Evolutionary conservation across 805 yeast genomes (phyloP), one percentile per base, ranked within the genome.

Genomic region (Starmerella khaoyaiensis): DNA sequence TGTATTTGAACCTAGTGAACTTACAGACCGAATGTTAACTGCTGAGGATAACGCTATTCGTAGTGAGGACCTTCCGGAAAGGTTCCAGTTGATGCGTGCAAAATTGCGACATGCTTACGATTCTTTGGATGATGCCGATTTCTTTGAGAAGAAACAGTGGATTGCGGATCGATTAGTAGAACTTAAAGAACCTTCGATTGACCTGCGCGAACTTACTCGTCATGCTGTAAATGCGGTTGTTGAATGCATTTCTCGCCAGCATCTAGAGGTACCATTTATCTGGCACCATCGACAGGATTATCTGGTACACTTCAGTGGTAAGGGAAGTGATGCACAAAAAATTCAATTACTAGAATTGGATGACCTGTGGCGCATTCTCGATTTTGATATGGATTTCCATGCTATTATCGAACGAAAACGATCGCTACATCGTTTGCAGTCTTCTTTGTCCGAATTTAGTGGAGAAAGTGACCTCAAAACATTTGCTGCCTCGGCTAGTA

Each of bases 211-310:
- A 52, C 60, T 52, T 12, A 79, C 83, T 58, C 65, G 65, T 39
- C 69, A 65, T 26, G 77, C 94, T 1, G 80, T 90, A 5, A 71
- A 73, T 10, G 51, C 74, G 70, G 58, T 81, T 68, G 31, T 76
- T 71, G 51, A 80, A 67, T 53, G 84, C 74, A 63, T 90, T 21
- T 67, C 84, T 11, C 74, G 72, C 49, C 93, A 86, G 33, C 68
- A 76, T 41, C 68, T 79, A 46, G 98, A 90, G 56, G 94, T 87
- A 4, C 97, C 98, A 9, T 81, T 84, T 51, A 84, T 90, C 43
- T 84, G 94, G 80, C 79, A 84, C 19, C 94, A 84, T 55, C 79
- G 97, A 57, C 80, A 93, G 60, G 97, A 90, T 58, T 83, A 80
- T 54, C 64, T 83, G 15, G 62, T 80, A 42, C 65, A 65, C 49